Evolutionary conservation across 345 rosid genomes (phyloP), one percentile per base, ranked within the genome.

Genomic region (Orychophragmus violaceus): DNA sequence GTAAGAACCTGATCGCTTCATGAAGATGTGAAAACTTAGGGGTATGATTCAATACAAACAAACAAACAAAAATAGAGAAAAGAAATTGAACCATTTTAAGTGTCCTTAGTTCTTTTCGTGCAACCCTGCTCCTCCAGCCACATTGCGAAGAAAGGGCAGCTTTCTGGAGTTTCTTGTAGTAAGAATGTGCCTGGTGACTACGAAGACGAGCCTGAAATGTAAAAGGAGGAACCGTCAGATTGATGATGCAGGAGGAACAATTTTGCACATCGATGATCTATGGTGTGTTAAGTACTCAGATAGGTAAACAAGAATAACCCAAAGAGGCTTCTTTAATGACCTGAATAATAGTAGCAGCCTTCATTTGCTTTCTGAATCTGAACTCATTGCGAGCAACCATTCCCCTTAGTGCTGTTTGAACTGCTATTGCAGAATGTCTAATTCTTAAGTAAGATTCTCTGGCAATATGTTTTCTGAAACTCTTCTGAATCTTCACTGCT

Each of bases 41-140:
- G 25, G 39, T 16, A 18, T 8, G 24, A 23, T 7, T 14, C 11
- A 19, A 25, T 65, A 3, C n/a, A n/a, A n/a, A n/a, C n/a, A n/a
- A n/a, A n/a, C n/a, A 59, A 33, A 39, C 3, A 45, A 39, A 55
- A 41, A 51, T 28, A 44, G 51, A n/a, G 58, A 46, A 48, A 46
- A 3, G 16, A 48, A 29, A 72, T 25, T 70, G 29, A 65, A 94
- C 99, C 99, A 94, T 94, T 72, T 91, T 94, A 37, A 94, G 97
- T 52, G 60, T 80, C 77, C 97, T 77, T 51, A 94, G 87, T 82
- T 94, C 97, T 79, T 77, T 85, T 62, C 97, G 80, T 54, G 99
- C 99, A 69, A 94, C 87, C 68, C 99, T 88, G 77, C 85, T 62
- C 82, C 99, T 87, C 99, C 99, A 94, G 57, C 96, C 95, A 82